phyloP scores from a whole-genome alignment of 371 early-diverging fungal genomes.

The Mucor mucedo region DNA sequence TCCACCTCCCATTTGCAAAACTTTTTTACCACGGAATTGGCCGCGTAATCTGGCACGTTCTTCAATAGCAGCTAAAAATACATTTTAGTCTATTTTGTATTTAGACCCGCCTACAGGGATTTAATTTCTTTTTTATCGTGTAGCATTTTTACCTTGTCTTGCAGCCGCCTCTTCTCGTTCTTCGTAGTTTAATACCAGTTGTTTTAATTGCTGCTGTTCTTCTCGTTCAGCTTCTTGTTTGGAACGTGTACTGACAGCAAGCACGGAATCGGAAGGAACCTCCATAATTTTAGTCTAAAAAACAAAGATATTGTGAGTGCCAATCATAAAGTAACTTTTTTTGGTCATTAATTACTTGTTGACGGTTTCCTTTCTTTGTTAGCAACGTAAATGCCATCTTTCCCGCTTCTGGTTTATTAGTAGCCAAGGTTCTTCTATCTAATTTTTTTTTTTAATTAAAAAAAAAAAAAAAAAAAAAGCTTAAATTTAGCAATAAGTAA shows the following conservation, averaged over 20 bases:
- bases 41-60: constrained; percentile 40
- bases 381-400: constrained; percentile 87
- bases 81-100: background rate
- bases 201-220: constrained; percentile 89
- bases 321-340: background rate
- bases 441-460: background rate
- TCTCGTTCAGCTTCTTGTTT: constrained; percentile 86
- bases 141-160: constrained; percentile 48
- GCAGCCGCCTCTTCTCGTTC: constrained; percentile 78
- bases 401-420: constrained; percentile 36
- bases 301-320: background rate
- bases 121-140: background rate
- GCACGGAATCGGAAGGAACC: constrained; percentile 83
- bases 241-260: constrained; percentile 81
- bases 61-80: constrained; percentile 38
- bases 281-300: constrained; percentile 70
- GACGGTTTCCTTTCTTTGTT: constrained; percentile 92
- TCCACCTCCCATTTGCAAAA: constrained; percentile 50
- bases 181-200: constrained; percentile 89
- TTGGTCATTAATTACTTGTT: constrained; percentile 61
- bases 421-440: constrained; percentile 50
- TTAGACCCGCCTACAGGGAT: background rate
- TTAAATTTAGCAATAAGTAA: too few species aligned
- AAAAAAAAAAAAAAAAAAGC: background rate
- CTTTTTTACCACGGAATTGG: constrained; percentile 34